Percentiles rank a stretch among this genome's conserved stretches.
Conservation (phyloP, 1,284 basidiomycete genomes). For the Rhizoctonia solani region DNA sequence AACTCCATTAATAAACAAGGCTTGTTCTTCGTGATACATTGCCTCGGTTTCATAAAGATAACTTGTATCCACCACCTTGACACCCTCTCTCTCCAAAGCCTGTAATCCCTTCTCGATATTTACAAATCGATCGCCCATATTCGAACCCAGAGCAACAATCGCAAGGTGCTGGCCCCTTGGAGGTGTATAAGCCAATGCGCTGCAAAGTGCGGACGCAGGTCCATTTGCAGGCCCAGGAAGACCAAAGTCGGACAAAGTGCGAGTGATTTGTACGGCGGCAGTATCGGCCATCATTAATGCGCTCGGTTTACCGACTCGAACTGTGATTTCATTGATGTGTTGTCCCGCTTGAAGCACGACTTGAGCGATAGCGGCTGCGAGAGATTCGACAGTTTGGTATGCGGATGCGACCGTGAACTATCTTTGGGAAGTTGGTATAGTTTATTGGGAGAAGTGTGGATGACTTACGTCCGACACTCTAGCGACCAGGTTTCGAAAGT, state of each 20-base stretch:
- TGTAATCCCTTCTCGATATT: slow-evolving; percentile 80
- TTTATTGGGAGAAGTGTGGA: background rate
- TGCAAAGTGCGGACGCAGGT: background rate
- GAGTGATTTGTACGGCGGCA: slow-evolving; percentile 63
- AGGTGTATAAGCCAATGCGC: slow-evolving; percentile 12
- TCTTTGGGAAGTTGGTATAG: slow-evolving; percentile 10
- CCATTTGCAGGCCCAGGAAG: slow-evolving; percentile 11
- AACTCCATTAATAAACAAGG: slow-evolving; percentile 87
- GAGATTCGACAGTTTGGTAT: slow-evolving; percentile 75
- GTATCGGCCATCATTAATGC: slow-evolving; percentile 73
- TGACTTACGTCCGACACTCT: slow-evolving; percentile 50
- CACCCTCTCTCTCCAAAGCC: slow-evolving; percentile 53
- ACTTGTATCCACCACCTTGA: slow-evolving; percentile 74
- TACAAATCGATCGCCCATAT: slow-evolving; percentile 85
- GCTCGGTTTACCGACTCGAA: slow-evolving; percentile 75
- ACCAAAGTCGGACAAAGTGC: slow-evolving; percentile 51
- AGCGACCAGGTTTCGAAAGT: slow-evolving; percentile 50
- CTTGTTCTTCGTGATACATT: slow-evolving; percentile 95
- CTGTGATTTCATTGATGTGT: slow-evolving; percentile 50
- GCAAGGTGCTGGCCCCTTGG: slow-evolving; percentile 46
- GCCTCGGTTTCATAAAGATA: slow-evolving; percentile 93
- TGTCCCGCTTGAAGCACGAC: slow-evolving; percentile 45
- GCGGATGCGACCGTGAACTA: slow-evolving; percentile 54
- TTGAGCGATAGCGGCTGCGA: slow-evolving; percentile 65
- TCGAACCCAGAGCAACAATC: slow-evolving; percentile 86